Conservation (phyloP, 176 grass and related monocot species). For the Lolium perenne region DNA sequence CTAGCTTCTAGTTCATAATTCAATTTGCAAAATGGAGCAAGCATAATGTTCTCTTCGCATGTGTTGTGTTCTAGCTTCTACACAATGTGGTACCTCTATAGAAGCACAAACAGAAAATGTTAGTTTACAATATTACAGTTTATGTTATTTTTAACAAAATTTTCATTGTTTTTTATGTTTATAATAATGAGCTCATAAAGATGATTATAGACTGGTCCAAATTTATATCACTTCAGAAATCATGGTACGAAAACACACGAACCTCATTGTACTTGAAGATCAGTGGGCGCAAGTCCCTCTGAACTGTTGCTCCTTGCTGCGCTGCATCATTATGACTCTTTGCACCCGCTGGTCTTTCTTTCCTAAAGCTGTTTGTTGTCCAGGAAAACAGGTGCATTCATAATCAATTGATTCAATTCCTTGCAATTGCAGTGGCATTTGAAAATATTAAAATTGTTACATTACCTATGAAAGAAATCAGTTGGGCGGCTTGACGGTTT, state of each 20-base stretch:
- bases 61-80: background rate
- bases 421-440: slow-evolving; percentile 26
- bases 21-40: background rate
- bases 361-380: slow-evolving; percentile 75
- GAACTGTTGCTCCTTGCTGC: slow-evolving; percentile 55
- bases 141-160: background rate
- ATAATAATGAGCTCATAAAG: slow-evolving; percentile 18
- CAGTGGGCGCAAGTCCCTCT: slow-evolving; percentile 77
- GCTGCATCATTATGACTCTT: slow-evolving; percentile 39
- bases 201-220: slow-evolving; percentile 25
- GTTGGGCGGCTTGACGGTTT: slow-evolving; percentile 49
- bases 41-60: background rate
- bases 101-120: background rate
- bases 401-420: slow-evolving; percentile 28
- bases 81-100: background rate
- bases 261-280: slow-evolving; percentile 99
- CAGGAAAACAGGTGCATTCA: slow-evolving; percentile 29
- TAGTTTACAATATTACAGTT: background rate
- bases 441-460: background rate
- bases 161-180: background rate
- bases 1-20: background rate
- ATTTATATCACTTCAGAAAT: background rate
- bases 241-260: slow-evolving; percentile 8
- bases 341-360: slow-evolving; percentile 51
- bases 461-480: slow-evolving; percentile 89